Evolutionary conservation across 768 basidiomycete genomes (phyloP).

Genomic region (Rhizopogon vesiculosus): DNA sequence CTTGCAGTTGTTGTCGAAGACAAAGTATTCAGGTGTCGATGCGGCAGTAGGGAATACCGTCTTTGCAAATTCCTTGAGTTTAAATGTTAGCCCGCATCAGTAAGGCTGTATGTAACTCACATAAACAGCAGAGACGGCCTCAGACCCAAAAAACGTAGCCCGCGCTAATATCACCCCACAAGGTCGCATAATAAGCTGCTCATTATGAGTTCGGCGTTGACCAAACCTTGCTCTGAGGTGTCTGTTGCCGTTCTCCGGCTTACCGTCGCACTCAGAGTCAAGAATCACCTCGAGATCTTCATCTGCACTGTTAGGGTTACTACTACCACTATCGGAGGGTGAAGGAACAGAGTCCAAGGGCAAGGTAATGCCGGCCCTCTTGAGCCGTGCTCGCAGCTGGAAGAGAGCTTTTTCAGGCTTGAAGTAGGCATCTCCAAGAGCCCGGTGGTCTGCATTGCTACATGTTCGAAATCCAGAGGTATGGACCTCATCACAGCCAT

Average conservation of each 20-base stretch:
- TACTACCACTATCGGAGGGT: not conserved
- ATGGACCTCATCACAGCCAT: conserved; percentile 8
- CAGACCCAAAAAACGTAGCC: conserved; percentile 22
- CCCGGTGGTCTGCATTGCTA: conserved; percentile 12
- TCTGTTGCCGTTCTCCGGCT: conserved; percentile 8
- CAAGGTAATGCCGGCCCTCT: conserved; percentile 5
- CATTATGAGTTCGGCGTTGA: conserved; percentile 19
- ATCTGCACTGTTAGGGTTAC: not conserved
- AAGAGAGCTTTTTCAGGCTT: conserved; percentile 19
- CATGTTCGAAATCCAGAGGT: conserved; percentile 18
- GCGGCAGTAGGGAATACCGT: conserved; percentile 6
- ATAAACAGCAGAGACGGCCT: conserved; percentile 14
- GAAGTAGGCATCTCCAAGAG: conserved; percentile 15
- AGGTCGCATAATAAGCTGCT: conserved; percentile 20
- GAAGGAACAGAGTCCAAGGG: conserved; percentile 3
- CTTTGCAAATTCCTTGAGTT: conserved; percentile 10
- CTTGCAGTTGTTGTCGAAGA: conserved; percentile 18
- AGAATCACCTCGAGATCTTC: not conserved
- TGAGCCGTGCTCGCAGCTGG: conserved; percentile 14
- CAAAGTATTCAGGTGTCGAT: conserved; percentile 8
- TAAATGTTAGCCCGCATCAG: not conserved
- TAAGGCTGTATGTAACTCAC: conserved; percentile 4
- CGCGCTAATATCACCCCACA: conserved; percentile 22
- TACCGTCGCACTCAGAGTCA: conserved; percentile 4
- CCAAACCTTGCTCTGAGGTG: conserved; percentile 16